Conservation (phyloP, 495 filamentous ascomycete genomes). For the Aspergillus taichungensis region DNA sequence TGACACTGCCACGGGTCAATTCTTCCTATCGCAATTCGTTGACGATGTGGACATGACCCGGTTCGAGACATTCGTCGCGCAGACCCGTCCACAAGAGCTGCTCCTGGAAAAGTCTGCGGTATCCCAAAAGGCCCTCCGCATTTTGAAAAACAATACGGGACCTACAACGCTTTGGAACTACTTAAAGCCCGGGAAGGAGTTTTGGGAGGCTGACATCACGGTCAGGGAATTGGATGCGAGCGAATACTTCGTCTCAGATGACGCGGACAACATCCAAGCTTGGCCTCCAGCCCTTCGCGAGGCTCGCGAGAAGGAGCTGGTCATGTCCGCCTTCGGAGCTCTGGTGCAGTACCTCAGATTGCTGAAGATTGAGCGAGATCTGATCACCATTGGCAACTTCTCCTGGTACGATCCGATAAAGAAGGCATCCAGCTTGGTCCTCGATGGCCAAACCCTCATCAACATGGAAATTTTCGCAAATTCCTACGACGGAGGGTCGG, state of each 20-base stretch:
- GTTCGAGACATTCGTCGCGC: constrained; percentile 95
- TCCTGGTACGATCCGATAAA: constrained; percentile 88
- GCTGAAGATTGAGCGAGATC: constrained; percentile 79
- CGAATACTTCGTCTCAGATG: constrained; percentile 65
- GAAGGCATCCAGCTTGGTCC: constrained; percentile 82
- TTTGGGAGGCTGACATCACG: constrained; percentile 79
- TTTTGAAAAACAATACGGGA: constrained; percentile 89
- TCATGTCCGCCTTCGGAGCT: constrained; percentile 91
- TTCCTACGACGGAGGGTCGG: constrained; percentile 72
- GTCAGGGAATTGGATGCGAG: constrained; percentile 73
- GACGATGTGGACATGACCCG: constrained; percentile 94
- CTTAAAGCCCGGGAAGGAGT: constrained; percentile 79
- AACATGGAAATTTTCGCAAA: constrained; percentile 97
- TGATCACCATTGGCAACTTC: constrained; percentile 88
- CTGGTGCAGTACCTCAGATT: constrained; percentile 78
- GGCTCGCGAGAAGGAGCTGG: constrained; percentile 67
- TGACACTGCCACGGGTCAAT: constrained; percentile 92
- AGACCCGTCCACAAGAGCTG: constrained; percentile 82
- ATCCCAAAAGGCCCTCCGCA: constrained; percentile 79
- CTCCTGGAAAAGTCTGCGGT: constrained; percentile 82
- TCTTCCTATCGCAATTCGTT: constrained; percentile 81
- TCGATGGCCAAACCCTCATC: constrained; percentile 94
- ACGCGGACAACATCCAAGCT: constrained; percentile 52
- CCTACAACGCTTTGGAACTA: constrained; percentile 96
- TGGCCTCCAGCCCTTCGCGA: constrained; percentile 76